Base-by-base conservation (phyloP, 305 asterid species). In the Solanum hybrid region DNA sequence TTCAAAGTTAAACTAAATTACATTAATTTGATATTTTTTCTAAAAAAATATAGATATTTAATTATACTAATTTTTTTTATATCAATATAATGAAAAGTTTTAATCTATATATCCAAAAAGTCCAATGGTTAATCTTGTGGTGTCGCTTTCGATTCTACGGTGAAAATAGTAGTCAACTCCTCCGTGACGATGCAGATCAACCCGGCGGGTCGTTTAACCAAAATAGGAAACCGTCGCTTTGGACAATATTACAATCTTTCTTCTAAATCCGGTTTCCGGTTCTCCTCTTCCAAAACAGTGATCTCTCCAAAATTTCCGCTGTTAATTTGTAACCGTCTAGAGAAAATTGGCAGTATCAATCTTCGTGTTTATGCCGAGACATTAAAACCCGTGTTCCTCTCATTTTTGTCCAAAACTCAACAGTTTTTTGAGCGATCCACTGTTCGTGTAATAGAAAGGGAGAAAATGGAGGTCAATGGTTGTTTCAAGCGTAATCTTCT, bases 401-500 rank as follows among this genome's bases (percentile, higher is more conserved):
- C 85, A 2, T 22, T 78, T 75, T 34, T 51, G 29, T 78, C 71
- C 51, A 32, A 75, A 78, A 32, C 86, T 88, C 86, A 60, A 22
- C 26, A 88, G 34, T 27, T 76, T 45, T n/a, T 66, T 2, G 31
- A 31, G 22, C 36, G 37, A n/a, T 87, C 35, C 22, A 51, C 38
- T 36, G 35, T 26, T 56, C 17, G 76, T 42, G 42, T 36, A 76
- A 75, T 24, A 38, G 82, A 87, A 87, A 45, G 29, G 87, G 77
- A 72, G 89, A 88, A 45, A 87, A 84, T 89, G 92, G 72, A 87
- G 92, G 90, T 56, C 60, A 56, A 81, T 89, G 88, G 93, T 91
- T n/a, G 72, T 75, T 92, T 90, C 26, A 90, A 85, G 86, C 93
- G 95, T 78, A 94, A 92, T 79, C 90, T 92, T n/a, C 69, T 87